Conservation (phyloP, 345 rosid genomes). For the Bruguiera gymnorhiza region DNA sequence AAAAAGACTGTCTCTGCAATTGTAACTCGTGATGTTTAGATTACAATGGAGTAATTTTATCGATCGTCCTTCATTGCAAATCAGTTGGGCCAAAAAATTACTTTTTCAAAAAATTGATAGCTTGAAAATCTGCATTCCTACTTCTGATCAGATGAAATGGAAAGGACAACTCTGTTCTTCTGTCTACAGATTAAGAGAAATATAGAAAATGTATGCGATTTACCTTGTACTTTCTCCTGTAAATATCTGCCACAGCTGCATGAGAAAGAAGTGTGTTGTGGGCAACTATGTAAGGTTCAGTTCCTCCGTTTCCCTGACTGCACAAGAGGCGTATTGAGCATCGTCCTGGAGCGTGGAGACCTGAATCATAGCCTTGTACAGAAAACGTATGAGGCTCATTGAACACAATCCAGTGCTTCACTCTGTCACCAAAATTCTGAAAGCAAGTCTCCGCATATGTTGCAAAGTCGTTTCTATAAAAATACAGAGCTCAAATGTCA, state of each 20-base stretch:
- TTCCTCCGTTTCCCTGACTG: constrained; percentile 73
- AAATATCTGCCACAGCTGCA: constrained; percentile 57
- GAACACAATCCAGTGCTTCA: constrained; percentile 88
- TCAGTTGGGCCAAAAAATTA: too few species aligned
- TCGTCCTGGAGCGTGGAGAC: constrained; percentile 85
- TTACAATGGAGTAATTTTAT: too few species aligned
- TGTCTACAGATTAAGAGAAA: not conserved
- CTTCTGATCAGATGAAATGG: too few species aligned
- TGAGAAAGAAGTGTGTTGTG: constrained; percentile 75
- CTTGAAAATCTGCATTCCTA: too few species aligned
- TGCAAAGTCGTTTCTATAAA: constrained; percentile 72
- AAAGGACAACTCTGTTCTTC: not conserved
- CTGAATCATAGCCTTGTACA: constrained; percentile 84
- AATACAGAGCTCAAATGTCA: not conserved
- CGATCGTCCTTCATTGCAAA: too few species aligned
- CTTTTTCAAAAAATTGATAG: too few species aligned
- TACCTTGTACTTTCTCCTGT: constrained; percentile 75
- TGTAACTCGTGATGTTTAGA: too few species aligned
- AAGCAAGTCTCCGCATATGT: constrained; percentile 79
- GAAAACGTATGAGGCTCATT: constrained; percentile 88
- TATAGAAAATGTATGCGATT: not conserved
- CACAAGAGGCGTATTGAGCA: constrained; percentile 69
- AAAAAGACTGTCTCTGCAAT: too few species aligned
- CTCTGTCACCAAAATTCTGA: constrained; percentile 81
- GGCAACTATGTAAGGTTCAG: constrained; percentile 90